A percentile compares a stretch with the other conserved stretches of the same genome.
Evolutionary conservation across 192 early-diverging fungal genomes (phyloP).

Genomic region (Tieghemiomyces parasiticus): DNA sequence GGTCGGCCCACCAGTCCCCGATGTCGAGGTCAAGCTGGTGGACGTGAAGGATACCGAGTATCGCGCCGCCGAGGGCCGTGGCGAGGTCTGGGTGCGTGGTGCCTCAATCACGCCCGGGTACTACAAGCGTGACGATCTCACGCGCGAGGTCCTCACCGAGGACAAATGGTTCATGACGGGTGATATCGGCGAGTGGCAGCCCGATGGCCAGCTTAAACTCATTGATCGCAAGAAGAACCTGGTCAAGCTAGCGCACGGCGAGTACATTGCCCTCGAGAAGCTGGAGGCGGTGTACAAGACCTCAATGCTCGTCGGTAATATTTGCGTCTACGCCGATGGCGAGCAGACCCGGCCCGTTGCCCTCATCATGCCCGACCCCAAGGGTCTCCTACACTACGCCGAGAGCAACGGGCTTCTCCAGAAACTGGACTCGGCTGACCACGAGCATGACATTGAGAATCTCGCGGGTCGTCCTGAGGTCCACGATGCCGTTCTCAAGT

Average conservation of each 20-base stretch:
- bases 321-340: slow-evolving; percentile 62
- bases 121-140: slow-evolving; percentile 51
- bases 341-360: slow-evolving; percentile 57
- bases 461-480: slow-evolving; percentile 12
- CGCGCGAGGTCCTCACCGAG: slow-evolving; percentile 43
- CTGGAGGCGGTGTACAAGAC: slow-evolving; percentile 82
- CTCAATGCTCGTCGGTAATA: slow-evolving; percentile 53
- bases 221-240: slow-evolving; percentile 93
- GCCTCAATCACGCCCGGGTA: slow-evolving; percentile 65
- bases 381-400: slow-evolving; percentile 10
- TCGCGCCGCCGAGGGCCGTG: slow-evolving; percentile 47
- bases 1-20: slow-evolving; percentile 63
- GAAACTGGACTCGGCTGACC: slow-evolving; percentile 4
- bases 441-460: slow-evolving; percentile 8
- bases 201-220: slow-evolving; percentile 60
- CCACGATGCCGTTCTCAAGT: slow-evolving; percentile 22
- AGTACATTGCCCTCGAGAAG: slow-evolving; percentile 90
- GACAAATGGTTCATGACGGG: slow-evolving; percentile 86
- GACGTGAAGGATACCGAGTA: slow-evolving; percentile 51
- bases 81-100: slow-evolving; percentile 78
- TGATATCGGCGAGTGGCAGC: slow-evolving; percentile 75
- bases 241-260: slow-evolving; percentile 80
- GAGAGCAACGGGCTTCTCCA: neutral
- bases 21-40: slow-evolving; percentile 66
- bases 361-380: slow-evolving; percentile 48